phyloP scores from a whole-genome alignment of 2,329 filamentous ascomycete genomes.

The Pestalotiopsis sp. region DNA sequence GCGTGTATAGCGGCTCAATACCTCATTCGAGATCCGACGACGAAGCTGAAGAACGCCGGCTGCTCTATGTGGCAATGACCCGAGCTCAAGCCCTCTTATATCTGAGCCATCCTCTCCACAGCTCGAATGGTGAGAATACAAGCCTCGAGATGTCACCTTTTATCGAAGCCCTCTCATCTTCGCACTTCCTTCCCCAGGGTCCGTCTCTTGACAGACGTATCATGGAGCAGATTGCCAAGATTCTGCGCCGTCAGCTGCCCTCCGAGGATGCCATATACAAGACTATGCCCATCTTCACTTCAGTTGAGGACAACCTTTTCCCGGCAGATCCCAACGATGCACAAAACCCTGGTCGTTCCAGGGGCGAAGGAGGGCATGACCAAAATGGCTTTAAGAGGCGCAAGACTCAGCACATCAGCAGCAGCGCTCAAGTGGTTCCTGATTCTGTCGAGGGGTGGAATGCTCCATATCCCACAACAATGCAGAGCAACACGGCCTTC shows the following conservation, averaged over 20 bases:
- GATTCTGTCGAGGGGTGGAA: constrained; percentile 33
- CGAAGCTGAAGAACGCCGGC: constrained; percentile 79
- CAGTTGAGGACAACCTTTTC: constrained; percentile 67
- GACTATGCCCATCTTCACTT: constrained; percentile 53
- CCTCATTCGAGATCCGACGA: constrained; percentile 88
- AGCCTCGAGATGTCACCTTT: constrained; percentile 73
- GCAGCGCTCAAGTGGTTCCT: constrained; percentile 39
- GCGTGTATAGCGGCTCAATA: constrained; percentile 86
- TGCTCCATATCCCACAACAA: constrained; percentile 57
- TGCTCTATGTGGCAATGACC: constrained; percentile 97
- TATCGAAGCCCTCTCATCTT: constrained; percentile 49
- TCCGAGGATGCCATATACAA: constrained; percentile 55
- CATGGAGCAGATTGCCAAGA: constrained; percentile 69
- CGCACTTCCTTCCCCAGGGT: constrained; percentile 53
- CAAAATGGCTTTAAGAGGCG: constrained; percentile 27
- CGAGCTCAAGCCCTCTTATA: constrained; percentile 85
- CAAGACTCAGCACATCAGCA: constrained; percentile 31
- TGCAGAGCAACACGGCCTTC: constrained; percentile 60
- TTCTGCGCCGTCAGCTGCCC: constrained; percentile 67
- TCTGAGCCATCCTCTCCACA: constrained; percentile 75
- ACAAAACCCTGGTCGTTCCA: constrained; percentile 33
- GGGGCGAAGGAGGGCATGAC: constrained; percentile 11
- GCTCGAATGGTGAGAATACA: constrained; percentile 58
- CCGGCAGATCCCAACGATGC: constrained; percentile 61
- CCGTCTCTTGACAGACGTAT: constrained; percentile 67